Evolutionary conservation across 371 early-diverging fungal species (phyloP).

Genomic region (Dichotomocladium elegans): DNA sequence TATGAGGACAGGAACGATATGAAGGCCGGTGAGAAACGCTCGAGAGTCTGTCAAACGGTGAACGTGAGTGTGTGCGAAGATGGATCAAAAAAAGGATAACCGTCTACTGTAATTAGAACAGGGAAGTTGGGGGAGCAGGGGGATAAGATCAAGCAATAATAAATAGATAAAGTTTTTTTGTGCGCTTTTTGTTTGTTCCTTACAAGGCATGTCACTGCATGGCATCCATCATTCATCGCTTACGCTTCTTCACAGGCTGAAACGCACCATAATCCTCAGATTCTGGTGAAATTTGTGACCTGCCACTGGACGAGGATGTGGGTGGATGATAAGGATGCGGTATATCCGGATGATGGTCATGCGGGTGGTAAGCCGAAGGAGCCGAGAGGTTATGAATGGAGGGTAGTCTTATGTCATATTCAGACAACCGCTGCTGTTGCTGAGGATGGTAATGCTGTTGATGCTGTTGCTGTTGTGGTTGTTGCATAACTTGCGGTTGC

Average conservation of each 20-base stretch:
- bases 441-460: constrained; percentile 1
- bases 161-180: too few species aligned
- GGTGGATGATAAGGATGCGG: constrained; percentile 7
- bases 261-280: constrained; percentile 13
- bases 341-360: constrained; percentile 5
- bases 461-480: not conserved
- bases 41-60: too few species aligned
- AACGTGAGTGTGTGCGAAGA: too few species aligned
- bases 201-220: too few species aligned
- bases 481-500: not conserved
- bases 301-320: constrained; percentile 6
- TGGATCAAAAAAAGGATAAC: too few species aligned
- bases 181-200: too few species aligned
- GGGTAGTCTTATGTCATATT: constrained; percentile 27
- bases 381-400: constrained; percentile 34
- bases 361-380: constrained; percentile 14
- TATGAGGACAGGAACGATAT: too few species aligned
- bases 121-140: too few species aligned
- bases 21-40: too few species aligned
- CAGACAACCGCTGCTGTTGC: constrained; percentile 1
- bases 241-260: constrained; percentile 24
- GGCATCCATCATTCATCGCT: too few species aligned
- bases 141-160: too few species aligned
- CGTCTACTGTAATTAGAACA: too few species aligned
- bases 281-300: constrained; percentile 2